A percentile compares a stretch with the other conserved stretches of the same genome.
phyloP scores from a whole-genome alignment of 164 flowering plant genomes.

The Piper betle region DNA sequence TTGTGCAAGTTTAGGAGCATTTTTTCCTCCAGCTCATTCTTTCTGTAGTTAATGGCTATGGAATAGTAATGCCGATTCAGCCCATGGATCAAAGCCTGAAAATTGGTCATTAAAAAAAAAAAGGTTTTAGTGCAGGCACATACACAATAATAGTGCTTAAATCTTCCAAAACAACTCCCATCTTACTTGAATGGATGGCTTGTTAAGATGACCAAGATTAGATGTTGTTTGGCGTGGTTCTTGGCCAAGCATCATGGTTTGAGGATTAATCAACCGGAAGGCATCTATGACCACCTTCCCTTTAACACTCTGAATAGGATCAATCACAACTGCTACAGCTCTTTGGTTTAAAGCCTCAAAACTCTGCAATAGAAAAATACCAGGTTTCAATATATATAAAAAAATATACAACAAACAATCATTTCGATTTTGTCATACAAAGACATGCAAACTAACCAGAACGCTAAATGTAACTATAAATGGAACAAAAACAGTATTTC shows the following conservation, averaged over 20 bases:
- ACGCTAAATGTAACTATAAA: too few relatives aligned
- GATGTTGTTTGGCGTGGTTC: conserved; percentile 96
- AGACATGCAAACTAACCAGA: neutral
- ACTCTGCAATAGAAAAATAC: conserved; percentile 38
- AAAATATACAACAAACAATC: neutral
- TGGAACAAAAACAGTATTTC: too few relatives aligned
- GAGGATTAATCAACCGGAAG: conserved; percentile 86
- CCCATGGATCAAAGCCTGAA: conserved; percentile 89
- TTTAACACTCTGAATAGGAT: conserved; percentile 85
- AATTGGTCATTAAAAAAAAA: neutral
- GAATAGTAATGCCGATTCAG: conserved; percentile 95
- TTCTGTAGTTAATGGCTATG: conserved; percentile 89
- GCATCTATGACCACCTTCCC: conserved; percentile 97
- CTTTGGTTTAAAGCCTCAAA: conserved; percentile 45
- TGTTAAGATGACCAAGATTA: conserved; percentile 45
- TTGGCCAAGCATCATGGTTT: conserved; percentile 90
- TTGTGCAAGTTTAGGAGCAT: conserved; percentile 70
- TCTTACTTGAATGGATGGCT: conserved; percentile 25
- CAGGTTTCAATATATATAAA: too few relatives aligned
- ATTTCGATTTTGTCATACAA: neutral
- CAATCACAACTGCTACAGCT: conserved; percentile 25
- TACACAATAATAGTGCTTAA: neutral
- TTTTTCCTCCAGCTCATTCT: conserved; percentile 66
- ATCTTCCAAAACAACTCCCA: neutral
- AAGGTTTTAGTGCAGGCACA: neutral